Base-by-base conservation (phyloP, 163 green algal genomes). In the Scenedesmus sp. region DNA sequence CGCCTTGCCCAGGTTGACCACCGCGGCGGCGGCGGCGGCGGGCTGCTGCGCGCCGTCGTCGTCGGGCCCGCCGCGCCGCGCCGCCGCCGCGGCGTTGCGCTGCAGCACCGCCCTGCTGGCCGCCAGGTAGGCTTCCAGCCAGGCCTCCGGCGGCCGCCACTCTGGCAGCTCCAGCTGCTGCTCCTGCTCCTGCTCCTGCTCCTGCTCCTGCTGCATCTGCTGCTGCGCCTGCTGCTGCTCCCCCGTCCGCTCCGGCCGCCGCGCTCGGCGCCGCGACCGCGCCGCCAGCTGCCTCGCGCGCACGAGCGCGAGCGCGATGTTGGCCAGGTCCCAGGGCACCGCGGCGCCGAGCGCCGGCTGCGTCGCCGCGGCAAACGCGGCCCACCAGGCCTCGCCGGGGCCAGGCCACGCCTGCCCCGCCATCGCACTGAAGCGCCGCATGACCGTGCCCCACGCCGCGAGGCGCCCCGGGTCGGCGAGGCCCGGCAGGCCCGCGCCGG, bases 321-420 rank as follows among this genome's bases (percentile, higher is more conserved):
- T 57, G 15, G n/a, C 39, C 33, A 77, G 53, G 22, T 77, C 34
- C 69, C 31, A 26, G 9, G 69, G 53, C 2, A 24, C 22, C 11
- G 54, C 53, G 11, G 4, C 39, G 17, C 10, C 44, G 36, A 77
- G 53, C n/a, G 58, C 9, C 13, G 33, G 69, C 54, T 77, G 34
- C 33, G 39, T 67, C 36, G 18, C 31, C 14, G 53, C 57, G 17
- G 58, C 11, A 13, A 60, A 77, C 29, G 31, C 28, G 13, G 28
- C 20, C 69, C 53, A 67, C 69, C 69, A 77, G 13, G n/a, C 33
- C 53, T 17, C 33, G 13, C 54, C 69, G n/a, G 69, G 54, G 4
- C 69, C 69, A 4, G 10, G 36, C 69, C 69, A 77, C 26, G 53
- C 34, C 33, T 60, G 34, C 15, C 69, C 69, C 13, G 69, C 54